phyloP scores from a whole-genome alignment of 78 protist genomes.

The Chrysochromulina parva region DNA sequence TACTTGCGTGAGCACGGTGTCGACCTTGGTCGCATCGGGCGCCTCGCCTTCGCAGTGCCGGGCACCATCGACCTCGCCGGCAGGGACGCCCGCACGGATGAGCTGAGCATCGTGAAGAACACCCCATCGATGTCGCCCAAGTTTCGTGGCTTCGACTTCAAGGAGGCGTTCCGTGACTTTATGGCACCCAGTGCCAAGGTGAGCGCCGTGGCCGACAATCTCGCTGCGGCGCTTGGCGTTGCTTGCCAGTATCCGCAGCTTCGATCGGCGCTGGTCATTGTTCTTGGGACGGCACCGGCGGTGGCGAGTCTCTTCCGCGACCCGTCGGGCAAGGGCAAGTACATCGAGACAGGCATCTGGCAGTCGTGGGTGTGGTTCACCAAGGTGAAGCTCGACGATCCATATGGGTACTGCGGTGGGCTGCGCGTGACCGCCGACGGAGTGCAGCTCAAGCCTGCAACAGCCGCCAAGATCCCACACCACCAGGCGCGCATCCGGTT shows the following conservation, averaged over 20 bases:
- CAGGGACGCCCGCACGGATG: not conserved
- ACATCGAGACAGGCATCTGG: constrained; percentile 38
- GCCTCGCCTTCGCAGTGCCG: not conserved
- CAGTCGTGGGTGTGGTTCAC: constrained; percentile 52
- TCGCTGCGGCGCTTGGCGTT: constrained; percentile 40
- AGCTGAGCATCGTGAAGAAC: not conserved
- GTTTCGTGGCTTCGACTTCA: constrained; percentile 41
- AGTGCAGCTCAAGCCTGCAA: not conserved
- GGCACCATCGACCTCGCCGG: constrained; percentile 11
- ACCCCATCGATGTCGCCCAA: constrained; percentile 19
- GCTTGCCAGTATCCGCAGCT: constrained; percentile 4
- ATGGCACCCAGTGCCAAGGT: constrained; percentile 19
- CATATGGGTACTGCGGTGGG: constrained; percentile 27
- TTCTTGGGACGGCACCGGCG: constrained; percentile 42
- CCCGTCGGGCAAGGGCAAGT: constrained; percentile 14
- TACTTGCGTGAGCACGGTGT: not conserved
- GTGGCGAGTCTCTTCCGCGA: constrained; percentile 45
- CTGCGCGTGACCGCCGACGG: not conserved
- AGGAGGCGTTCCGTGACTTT: not conserved
- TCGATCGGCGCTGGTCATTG: constrained; percentile 16
- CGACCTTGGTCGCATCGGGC: not conserved
- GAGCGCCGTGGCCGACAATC: constrained; percentile 23
- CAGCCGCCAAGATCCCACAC: not conserved
- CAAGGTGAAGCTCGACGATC: constrained; percentile 37
- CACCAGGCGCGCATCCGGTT: constrained; percentile 44